Evolutionary conservation across 768 basidiomycete species (phyloP), one percentile per base, ranked within the genome.

Genomic region (Rhodotorula taiwanensis): DNA sequence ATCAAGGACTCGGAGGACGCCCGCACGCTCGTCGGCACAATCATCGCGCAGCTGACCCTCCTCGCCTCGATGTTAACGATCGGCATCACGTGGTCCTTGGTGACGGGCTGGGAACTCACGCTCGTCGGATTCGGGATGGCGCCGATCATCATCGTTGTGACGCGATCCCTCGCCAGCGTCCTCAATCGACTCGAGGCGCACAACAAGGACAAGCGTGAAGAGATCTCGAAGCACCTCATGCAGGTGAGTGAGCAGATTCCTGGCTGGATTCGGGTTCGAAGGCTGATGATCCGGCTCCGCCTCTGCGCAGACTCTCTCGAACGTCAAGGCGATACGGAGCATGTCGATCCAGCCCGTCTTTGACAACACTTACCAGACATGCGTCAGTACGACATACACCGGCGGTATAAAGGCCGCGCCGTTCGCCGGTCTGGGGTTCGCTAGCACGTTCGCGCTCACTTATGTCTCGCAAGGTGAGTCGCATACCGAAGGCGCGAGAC

Each of bases 1-100:
- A 81, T 92, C 75, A 91, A 89, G 77, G 92, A 97, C 71, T 86
- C 83, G 0, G 90, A 97, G 64, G 95, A 97, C 71, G 88, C 91
- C 18, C 77, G 87, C 27, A 80, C 82, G 36, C 78, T 99, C 50
- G 80, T 97, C 64, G 79, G 86, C 2, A 80, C 83, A 18, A 84
- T 91, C 45, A 76, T 87, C 50, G 83, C 82, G 0, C 88, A 93
- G 73, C 78, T 79, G 34, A 73, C 85, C 41, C 87, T 91, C 25
- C 88, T 93, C 20, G 63, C 76, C 14, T 78, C 86, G 20, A 95
- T 97, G 91, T 80, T 97, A 50, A 74, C 81, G 1, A 78, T 94
- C 4, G 93, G 92, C 13, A 76, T 98, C 25, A 73, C 87, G 23
- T 99, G 95, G 94, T 93, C 93, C 0, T 79, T 97, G 75, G 80